Conservation (phyloP, 768 basidiomycete species). For the Phylloporus sp. region DNA sequence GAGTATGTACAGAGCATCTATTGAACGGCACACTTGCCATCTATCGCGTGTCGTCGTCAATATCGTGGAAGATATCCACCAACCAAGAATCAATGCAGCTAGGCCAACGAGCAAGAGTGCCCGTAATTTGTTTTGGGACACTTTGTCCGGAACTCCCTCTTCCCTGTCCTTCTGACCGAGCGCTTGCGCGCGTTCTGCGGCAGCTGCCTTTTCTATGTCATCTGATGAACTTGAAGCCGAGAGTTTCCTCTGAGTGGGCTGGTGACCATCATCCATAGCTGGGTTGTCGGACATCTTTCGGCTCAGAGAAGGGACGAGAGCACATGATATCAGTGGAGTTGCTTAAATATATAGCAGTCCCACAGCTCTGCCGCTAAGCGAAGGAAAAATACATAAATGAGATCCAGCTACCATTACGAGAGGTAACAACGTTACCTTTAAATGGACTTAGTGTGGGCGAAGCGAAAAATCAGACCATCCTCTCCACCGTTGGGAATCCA, state of each 20-base stretch:
- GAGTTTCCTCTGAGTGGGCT: constrained; percentile 18
- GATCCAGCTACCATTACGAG: too few relatives aligned
- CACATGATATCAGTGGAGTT: too few relatives aligned
- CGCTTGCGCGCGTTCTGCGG: constrained; percentile 9
- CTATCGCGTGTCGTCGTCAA: constrained; percentile 65
- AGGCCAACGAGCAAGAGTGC: constrained; percentile 47
- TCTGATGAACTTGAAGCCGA: constrained; percentile 13
- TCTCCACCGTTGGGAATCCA: too few relatives aligned
- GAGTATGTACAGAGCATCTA: background rate
- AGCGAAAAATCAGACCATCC: too few relatives aligned
- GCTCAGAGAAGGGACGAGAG: background rate
- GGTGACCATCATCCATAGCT: background rate
- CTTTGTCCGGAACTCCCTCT: background rate
- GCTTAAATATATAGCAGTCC: too few relatives aligned
- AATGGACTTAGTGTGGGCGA: too few relatives aligned
- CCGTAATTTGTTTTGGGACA: constrained; percentile 27
- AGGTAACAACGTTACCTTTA: too few relatives aligned
- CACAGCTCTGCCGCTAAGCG: too few relatives aligned
- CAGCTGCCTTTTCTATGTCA: constrained; percentile 17
- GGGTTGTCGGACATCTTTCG: constrained; percentile 17
- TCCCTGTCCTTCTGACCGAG: constrained; percentile 9
- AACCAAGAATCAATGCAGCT: constrained; percentile 64
- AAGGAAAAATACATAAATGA: too few relatives aligned
- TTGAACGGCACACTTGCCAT: constrained; percentile 44
- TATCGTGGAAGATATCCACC: constrained; percentile 80